Evolutionary conservation across 2,329 filamentous ascomycete species (phyloP).

Genomic region (Verticillium dahliae): DNA sequence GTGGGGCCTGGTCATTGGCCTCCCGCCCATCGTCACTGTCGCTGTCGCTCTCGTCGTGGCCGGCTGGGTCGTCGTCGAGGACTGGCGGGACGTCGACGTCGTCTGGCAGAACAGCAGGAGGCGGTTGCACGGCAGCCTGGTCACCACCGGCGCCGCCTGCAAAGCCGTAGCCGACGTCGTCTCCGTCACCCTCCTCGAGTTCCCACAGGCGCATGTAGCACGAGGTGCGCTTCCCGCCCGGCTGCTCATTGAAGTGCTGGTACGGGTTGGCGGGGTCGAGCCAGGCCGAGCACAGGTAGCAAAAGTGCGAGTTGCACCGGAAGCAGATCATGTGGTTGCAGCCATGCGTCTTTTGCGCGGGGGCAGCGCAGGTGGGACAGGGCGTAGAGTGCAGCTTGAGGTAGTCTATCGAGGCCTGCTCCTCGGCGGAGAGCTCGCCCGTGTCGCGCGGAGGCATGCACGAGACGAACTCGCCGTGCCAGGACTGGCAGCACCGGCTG

Average conservation of each 20-base stretch:
- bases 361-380: conserved; percentile 81
- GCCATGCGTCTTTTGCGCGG: conserved; percentile 83
- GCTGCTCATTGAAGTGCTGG: conserved; percentile 71
- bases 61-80: conserved; percentile 13
- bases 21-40: conserved; percentile 3
- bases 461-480: conserved; percentile 81
- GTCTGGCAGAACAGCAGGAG: conserved; percentile 5
- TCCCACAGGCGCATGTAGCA: conserved; percentile 92
- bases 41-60: conserved; percentile 17
- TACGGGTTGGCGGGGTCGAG: conserved; percentile 78
- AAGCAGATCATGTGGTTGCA: conserved; percentile 98
- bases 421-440: conserved; percentile 72
- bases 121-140: background rate
- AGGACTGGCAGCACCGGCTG: conserved; percentile 60
- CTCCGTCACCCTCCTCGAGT: conserved; percentile 71
- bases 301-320: conserved; percentile 87
- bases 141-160: conserved; percentile 26
- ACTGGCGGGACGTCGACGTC: conserved; percentile 14
- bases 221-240: conserved; percentile 42
- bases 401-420: conserved; percentile 81
- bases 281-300: conserved; percentile 90
- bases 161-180: conserved; percentile 40
- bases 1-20: conserved; percentile 7
- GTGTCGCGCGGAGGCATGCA: conserved; percentile 61
- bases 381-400: conserved; percentile 73